These are phyloP conservation scores for Neofusicoccum parvum DNA, from an alignment of 2,329 filamentous ascomycete genomes.

Conservation along the genomic window DNA sequence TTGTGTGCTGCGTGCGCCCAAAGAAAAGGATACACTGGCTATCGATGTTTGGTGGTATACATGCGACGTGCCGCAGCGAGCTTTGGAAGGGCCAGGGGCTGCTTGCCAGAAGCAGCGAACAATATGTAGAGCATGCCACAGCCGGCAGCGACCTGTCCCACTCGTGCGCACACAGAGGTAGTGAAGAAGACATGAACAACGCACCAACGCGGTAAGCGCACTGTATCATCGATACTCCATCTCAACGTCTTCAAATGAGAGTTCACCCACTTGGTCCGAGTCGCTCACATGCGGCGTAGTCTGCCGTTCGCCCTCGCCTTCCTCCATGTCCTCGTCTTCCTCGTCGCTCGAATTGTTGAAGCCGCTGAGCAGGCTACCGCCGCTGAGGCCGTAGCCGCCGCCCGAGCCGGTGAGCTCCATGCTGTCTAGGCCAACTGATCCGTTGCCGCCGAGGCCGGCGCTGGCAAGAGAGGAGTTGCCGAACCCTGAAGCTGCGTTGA, in stretches of 20 bases:
- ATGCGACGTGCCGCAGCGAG: slow-evolving; percentile 13
- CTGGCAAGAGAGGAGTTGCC: slow-evolving; percentile 71
- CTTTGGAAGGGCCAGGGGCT: background rate
- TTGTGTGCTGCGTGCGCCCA: slow-evolving; percentile 8
- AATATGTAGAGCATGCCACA: background rate
- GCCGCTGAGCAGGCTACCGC: slow-evolving; percentile 77
- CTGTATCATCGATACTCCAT: slow-evolving; percentile 59
- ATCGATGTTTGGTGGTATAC: slow-evolving; percentile 19
- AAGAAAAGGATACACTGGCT: slow-evolving; percentile 14
- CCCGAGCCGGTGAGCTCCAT: slow-evolving; percentile 68
- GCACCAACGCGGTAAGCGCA: slow-evolving; percentile 21
- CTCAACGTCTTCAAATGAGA: slow-evolving; percentile 63
- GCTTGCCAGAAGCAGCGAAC: background rate
- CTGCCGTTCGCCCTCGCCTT: slow-evolving; percentile 71
- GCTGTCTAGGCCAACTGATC: slow-evolving; percentile 54
- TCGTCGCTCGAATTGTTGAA: slow-evolving; percentile 96
- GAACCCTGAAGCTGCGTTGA: slow-evolving; percentile 60
- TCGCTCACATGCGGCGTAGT: slow-evolving; percentile 51
- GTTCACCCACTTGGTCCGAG: slow-evolving; percentile 68
- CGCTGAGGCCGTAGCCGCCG: slow-evolving; percentile 67
- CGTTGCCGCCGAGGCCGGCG: slow-evolving; percentile 74
- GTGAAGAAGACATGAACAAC: slow-evolving; percentile 18
- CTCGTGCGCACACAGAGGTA: slow-evolving; percentile 9
- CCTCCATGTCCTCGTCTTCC: slow-evolving; percentile 92
- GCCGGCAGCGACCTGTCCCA: background rate